Percentiles rank a stretch among this genome's conserved stretches.
Evolutionary conservation across 805 yeast species (phyloP).

Genomic region (Grigorovia jiainica): DNA sequence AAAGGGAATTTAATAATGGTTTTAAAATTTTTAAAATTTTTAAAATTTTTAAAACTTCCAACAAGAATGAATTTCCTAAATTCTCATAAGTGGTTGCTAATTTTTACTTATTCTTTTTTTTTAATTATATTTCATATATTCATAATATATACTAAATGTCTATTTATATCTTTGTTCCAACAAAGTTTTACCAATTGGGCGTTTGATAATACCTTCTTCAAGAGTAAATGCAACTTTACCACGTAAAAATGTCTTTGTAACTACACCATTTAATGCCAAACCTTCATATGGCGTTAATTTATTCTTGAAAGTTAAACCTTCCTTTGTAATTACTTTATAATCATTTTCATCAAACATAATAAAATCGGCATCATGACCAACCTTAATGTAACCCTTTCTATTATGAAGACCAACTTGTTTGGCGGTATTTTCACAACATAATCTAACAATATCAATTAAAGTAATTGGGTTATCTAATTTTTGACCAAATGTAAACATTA

Average conservation of each 20-base stretch:
- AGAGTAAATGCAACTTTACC: slow-evolving; percentile 60
- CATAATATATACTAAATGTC: not conserved
- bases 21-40: too few relatives aligned
- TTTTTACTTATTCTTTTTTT: too few relatives aligned
- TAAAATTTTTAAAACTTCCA: too few relatives aligned
- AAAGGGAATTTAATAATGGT: too few relatives aligned
- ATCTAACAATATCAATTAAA: slow-evolving; percentile 54
- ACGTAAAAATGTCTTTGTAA: slow-evolving; percentile 69
- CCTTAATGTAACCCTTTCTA: slow-evolving; percentile 59
- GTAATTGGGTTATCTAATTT: slow-evolving; percentile 9
- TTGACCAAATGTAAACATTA: slow-evolving; percentile 66
- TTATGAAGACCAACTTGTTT: slow-evolving; percentile 70
- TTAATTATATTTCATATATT: too few relatives aligned
- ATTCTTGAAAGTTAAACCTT: slow-evolving; percentile 64
- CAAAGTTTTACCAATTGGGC: slow-evolving; percentile 47
- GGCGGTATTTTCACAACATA: slow-evolving; percentile 83
- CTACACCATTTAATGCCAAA: slow-evolving; percentile 55
- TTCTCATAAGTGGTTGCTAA: too few relatives aligned
- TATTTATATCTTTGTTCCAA: not conserved
- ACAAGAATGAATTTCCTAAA: too few relatives aligned
- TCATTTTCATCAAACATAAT: slow-evolving; percentile 65
- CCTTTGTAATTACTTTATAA: slow-evolving; percentile 41
- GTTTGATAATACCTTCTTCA: slow-evolving; percentile 41
- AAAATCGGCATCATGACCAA: slow-evolving; percentile 84
- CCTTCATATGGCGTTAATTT: slow-evolving; percentile 86